Base-by-base conservation (phyloP, 2,329 filamentous ascomycete genomes). In the Claviceps cyperi region DNA sequence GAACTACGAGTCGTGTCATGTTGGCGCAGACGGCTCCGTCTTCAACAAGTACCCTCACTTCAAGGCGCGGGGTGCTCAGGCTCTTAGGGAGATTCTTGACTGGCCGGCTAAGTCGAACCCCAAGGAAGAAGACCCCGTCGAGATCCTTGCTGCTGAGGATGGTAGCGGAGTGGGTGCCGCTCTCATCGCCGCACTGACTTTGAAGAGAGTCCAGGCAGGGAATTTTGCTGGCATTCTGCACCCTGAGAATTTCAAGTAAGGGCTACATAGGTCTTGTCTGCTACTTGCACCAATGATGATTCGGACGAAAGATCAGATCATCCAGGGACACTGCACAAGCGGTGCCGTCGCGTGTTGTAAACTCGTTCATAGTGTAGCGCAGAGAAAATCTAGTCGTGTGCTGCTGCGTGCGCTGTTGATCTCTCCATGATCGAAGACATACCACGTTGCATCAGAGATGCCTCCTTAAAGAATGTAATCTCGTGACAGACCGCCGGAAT, bases 21-120 rank as follows among this genome's bases (percentile, higher is more conserved):
- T 98, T 41, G 92, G 92, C 60, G 92, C 92, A 48, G 92, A 98
- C 64, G 92, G 92, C 38, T 94, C 87, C 17, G 91, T 98, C 50
- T 98, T 98, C 74, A 96, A 95, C 77, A 97, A 97, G 68, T 98
- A 98, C 71, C 92, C 92, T 13, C 86, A 95, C 70, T 98, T 98
- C 79, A 96, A 96, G 76, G 80, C 82, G 51, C 84, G 92, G 50
- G 90, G 91, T 50, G 91, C 92, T 14, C 76, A 83, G 65, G 92
- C 92, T 28, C 78, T 98, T 49, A 82, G 87, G 50, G 92, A 98
- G 74, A 96, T 98, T 57, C 80, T 98, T 38, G 91, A 95, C 73
- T 97, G 91, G 90, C 80, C 85, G 2, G 80, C 63, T 46, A 86
- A 86, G 70, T 76, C 73, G 53, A 70, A 69, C 58, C 65, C 75